A percentile compares a stretch with the other conserved stretches of the same genome.
phyloP scores from a whole-genome alignment of 2,329 filamentous ascomycete genomes.

The Aspergillus pseudoviridinutans region DNA sequence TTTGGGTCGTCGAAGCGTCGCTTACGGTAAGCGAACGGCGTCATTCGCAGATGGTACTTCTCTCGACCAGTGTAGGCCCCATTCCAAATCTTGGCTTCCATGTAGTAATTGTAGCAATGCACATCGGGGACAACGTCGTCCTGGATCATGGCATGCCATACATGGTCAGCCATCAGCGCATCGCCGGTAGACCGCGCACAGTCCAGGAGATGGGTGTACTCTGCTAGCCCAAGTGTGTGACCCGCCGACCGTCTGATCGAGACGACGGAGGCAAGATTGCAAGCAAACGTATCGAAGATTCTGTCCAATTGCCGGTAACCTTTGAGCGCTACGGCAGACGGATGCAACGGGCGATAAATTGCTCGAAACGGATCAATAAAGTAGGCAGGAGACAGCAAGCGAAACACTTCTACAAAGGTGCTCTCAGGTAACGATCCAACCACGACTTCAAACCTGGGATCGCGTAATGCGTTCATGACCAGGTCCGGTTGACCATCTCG shows the following conservation, averaged over 20 bases:
- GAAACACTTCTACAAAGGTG: conserved; percentile 62
- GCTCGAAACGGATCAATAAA: conserved; percentile 46
- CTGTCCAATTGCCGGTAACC: conserved; percentile 34
- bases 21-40: conserved; percentile 28
- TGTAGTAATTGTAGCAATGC: conserved; percentile 53
- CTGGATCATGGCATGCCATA: conserved; percentile 46
- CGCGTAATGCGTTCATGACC: conserved; percentile 34
- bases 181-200: conserved; percentile 49
- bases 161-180: conserved; percentile 36
- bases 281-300: conserved; percentile 39
- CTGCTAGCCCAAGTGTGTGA: conserved; percentile 38
- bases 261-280: conserved; percentile 36
- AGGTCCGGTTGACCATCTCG: conserved; percentile 38
- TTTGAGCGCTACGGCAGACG: conserved; percentile 43
- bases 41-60: conserved; percentile 37
- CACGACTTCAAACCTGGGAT: conserved; percentile 26
- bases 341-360: conserved; percentile 50
- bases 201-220: conserved; percentile 53
- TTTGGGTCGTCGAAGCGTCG: conserved; percentile 17
- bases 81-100: conserved; percentile 50
- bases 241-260: conserved; percentile 35
- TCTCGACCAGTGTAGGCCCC: conserved; percentile 36
- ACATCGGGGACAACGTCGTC: conserved; percentile 42
- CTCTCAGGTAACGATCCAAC: conserved; percentile 47
- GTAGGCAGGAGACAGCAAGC: conserved; percentile 56